A percentile compares a stretch with the other conserved stretches of the same genome.
Conservation (phyloP, 75 land plant species). For the Pinus taeda region DNA sequence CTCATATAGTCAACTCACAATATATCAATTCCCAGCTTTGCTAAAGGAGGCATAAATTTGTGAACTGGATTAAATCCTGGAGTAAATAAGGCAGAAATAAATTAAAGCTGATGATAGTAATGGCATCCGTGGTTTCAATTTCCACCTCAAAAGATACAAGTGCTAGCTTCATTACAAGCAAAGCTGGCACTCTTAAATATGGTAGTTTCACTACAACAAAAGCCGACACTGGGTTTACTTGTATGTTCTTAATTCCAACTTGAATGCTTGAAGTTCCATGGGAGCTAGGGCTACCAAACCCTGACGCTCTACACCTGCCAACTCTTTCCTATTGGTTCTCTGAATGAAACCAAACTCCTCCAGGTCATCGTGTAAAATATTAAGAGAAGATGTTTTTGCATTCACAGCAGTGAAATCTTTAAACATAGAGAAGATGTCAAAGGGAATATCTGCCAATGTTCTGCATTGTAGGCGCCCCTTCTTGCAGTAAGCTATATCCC, state of each 20-base stretch:
- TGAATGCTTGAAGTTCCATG: conserved; percentile 96
- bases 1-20: too few relatives aligned
- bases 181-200: too few relatives aligned
- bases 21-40: too few relatives aligned
- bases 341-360: conserved; percentile 48
- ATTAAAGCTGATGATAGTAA: too few relatives aligned
- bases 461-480: conserved; percentile 48
- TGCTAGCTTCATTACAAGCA: too few relatives aligned
- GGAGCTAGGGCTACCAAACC: conserved; percentile 64
- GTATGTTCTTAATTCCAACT: conserved; percentile 50
- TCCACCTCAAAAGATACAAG: too few relatives aligned
- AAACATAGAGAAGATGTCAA: conserved; percentile 61
- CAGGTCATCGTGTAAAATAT: conserved; percentile 70
- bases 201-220: too few relatives aligned
- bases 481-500: conserved; percentile 70
- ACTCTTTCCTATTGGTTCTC: conserved; percentile 30
- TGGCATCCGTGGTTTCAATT: too few relatives aligned
- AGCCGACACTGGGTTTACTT: neutral
- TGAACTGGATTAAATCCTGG: too few relatives aligned
- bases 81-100: too few relatives aligned
- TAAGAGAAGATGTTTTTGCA: conserved; percentile 64
- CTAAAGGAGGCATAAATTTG: too few relatives aligned
- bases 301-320: conserved; percentile 40
- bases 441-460: conserved; percentile 36
- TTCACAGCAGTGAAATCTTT: conserved; percentile 48